Evolutionary conservation across 1,284 basidiomycete genomes (phyloP).

Genomic region (Ustilago curta): DNA sequence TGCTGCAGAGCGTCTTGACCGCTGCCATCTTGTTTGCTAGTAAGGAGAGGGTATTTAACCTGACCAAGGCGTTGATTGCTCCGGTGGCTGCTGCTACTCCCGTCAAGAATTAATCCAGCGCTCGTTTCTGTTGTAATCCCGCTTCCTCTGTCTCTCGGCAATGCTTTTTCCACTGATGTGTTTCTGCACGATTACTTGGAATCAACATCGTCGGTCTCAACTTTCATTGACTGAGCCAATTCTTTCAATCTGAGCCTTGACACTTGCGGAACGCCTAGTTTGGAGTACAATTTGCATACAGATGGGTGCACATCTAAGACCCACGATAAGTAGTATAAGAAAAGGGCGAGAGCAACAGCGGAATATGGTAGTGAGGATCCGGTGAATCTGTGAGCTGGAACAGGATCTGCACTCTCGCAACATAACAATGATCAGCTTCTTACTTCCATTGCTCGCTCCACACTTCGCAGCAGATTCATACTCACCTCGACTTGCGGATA

Average conservation of each 20-base stretch:
- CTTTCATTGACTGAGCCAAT: neutral
- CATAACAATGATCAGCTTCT: neutral
- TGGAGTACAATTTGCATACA: conserved; percentile 6
- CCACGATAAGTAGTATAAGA: conserved; percentile 93
- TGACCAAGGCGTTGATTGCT: conserved; percentile 54
- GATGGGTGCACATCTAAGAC: conserved; percentile 35
- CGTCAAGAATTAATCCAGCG: conserved; percentile 29
- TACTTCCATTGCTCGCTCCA: neutral
- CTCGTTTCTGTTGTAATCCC: neutral
- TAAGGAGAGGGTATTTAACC: conserved; percentile 66
- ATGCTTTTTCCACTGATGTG: neutral
- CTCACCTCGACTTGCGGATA: conserved; percentile 88
- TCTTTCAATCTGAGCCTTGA: neutral
- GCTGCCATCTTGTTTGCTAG: conserved; percentile 67
- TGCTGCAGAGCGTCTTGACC: conserved; percentile 66
- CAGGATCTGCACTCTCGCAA: conserved; percentile 40
- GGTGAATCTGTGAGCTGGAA: conserved; percentile 53
- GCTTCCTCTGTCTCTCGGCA: neutral
- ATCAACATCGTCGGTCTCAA: neutral
- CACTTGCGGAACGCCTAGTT: neutral
- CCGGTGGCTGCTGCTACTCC: conserved; percentile 37
- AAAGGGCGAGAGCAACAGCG: conserved; percentile 88
- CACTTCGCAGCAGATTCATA: neutral
- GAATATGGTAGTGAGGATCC: conserved; percentile 83
- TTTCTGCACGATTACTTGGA: conserved; percentile 1